These are phyloP conservation scores for Amauroascus niger DNA, from an alignment of 2,329 filamentous ascomycete species.

Conservation along the genomic window DNA sequence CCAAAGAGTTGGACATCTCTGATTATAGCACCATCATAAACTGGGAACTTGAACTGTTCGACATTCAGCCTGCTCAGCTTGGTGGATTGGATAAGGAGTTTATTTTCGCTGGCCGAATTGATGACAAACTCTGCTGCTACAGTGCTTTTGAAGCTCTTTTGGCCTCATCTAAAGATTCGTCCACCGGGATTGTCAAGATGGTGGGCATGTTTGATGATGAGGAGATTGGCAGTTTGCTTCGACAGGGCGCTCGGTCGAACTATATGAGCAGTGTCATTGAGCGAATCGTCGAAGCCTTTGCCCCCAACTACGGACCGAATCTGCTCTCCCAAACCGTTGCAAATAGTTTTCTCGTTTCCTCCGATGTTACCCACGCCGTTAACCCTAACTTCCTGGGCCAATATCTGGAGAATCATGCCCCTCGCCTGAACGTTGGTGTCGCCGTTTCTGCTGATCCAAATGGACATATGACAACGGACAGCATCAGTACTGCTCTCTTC, in stretches of 20 bases:
- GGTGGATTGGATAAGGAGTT: conserved; percentile 84
- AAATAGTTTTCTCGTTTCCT: conserved; percentile 82
- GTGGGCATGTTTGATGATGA: conserved; percentile 96
- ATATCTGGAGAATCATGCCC: conserved; percentile 78
- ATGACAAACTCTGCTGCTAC: conserved; percentile 97
- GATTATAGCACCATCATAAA: conserved; percentile 70
- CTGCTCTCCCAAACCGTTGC: conserved; percentile 75
- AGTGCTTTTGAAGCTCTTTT: conserved; percentile 77
- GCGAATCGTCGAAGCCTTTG: conserved; percentile 60
- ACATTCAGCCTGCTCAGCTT: conserved; percentile 72
- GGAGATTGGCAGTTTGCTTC: conserved; percentile 83
- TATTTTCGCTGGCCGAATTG: conserved; percentile 89
- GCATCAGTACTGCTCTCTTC: conserved; percentile 71
- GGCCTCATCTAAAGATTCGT: conserved; percentile 47
- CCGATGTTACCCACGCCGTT: conserved; percentile 86
- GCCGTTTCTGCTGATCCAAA: conserved; percentile 73
- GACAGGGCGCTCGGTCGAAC: conserved; percentile 82
- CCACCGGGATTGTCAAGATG: conserved; percentile 63
- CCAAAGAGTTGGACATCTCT: conserved; percentile 62
- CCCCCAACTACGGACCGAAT: conserved; percentile 37
- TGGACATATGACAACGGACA: conserved; percentile 93
- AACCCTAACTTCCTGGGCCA: conserved; percentile 84
- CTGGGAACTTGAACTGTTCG: conserved; percentile 95
- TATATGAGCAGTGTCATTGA: conserved; percentile 75
- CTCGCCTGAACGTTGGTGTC: conserved; percentile 79